Conservation (phyloP, 2,329 filamentous ascomycete species). For the Fusarium sp. region DNA sequence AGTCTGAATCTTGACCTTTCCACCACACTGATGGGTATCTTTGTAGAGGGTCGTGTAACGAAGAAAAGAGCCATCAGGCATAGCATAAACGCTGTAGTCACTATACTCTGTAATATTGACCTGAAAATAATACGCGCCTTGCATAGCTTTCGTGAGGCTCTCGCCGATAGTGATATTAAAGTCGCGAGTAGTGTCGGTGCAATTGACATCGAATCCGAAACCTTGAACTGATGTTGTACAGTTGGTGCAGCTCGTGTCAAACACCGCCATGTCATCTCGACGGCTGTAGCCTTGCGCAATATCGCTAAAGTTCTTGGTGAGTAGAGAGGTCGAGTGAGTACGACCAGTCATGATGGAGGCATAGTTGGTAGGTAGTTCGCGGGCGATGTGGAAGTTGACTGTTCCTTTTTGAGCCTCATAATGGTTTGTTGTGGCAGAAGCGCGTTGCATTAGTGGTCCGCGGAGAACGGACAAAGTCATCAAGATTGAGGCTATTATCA, state of each 20-base stretch:
- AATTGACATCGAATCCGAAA: slow-evolving; percentile 40
- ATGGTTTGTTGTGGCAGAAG: slow-evolving; percentile 33
- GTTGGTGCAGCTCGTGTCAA: slow-evolving; percentile 30
- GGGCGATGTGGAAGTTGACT: slow-evolving; percentile 37
- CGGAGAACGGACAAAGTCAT: slow-evolving; percentile 42
- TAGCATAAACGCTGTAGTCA: neutral
- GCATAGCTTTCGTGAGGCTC: slow-evolving; percentile 17
- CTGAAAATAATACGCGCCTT: slow-evolving; percentile 31
- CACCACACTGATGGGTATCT: slow-evolving; percentile 20
- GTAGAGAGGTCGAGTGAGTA: slow-evolving; percentile 23
- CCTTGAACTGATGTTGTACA: slow-evolving; percentile 31
- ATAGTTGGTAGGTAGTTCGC: slow-evolving; percentile 35
- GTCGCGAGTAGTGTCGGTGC: slow-evolving; percentile 17
- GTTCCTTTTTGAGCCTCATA: slow-evolving; percentile 15
- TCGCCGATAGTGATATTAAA: slow-evolving; percentile 25
- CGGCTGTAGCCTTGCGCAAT: slow-evolving; percentile 40
- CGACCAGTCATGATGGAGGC: slow-evolving; percentile 38
- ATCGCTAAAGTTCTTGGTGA: slow-evolving; percentile 41
- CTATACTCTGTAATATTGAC: slow-evolving; percentile 36
- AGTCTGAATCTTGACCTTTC: slow-evolving; percentile 32
- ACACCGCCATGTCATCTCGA: slow-evolving; percentile 27
- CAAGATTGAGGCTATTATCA: slow-evolving; percentile 25
- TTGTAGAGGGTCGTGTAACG: slow-evolving; percentile 37
- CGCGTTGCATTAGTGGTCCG: slow-evolving; percentile 38
- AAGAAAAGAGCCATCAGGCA: slow-evolving; percentile 32